Conservation (phyloP, 345 rosid species). For the Eucalyptus regnans region DNA sequence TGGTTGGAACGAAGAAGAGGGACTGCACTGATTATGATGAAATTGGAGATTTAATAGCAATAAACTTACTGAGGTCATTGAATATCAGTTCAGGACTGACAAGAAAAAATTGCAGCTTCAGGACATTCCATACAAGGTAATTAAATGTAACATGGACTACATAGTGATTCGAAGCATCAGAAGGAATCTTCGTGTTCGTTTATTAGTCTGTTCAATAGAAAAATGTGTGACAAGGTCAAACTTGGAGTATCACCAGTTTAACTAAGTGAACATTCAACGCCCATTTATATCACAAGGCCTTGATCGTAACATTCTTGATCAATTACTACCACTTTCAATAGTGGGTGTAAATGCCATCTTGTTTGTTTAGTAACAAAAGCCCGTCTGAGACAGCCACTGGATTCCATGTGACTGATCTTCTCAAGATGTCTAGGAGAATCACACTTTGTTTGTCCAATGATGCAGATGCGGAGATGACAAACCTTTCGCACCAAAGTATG, state of each 20-base stretch:
- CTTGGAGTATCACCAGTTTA: not conserved
- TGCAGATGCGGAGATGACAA: conserved; percentile 16
- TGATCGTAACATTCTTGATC: not conserved
- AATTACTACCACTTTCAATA: not conserved
- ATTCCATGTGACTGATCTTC: not conserved
- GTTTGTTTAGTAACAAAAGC: not conserved
- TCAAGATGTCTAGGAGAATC: not conserved
- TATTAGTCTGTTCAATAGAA: not conserved
- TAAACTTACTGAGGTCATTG: not conserved
- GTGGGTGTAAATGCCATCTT: not conserved
- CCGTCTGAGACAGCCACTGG: not conserved
- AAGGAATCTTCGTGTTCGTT: not conserved
- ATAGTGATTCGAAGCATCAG: not conserved
- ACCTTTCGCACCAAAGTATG: conserved; percentile 6
- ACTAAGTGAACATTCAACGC: not conserved
- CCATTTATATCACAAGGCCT: not conserved
- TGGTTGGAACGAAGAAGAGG: not conserved
- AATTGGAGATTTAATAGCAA: not conserved
- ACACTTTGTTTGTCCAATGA: not conserved
- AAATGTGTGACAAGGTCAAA: not conserved
- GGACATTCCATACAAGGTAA: not conserved
- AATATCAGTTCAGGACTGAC: not conserved
- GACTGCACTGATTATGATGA: not conserved
- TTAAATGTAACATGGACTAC: not conserved
- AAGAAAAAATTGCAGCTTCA: not conserved